Conservation (phyloP, 1,284 basidiomycete genomes). For the Ganoderma multipileum region DNA sequence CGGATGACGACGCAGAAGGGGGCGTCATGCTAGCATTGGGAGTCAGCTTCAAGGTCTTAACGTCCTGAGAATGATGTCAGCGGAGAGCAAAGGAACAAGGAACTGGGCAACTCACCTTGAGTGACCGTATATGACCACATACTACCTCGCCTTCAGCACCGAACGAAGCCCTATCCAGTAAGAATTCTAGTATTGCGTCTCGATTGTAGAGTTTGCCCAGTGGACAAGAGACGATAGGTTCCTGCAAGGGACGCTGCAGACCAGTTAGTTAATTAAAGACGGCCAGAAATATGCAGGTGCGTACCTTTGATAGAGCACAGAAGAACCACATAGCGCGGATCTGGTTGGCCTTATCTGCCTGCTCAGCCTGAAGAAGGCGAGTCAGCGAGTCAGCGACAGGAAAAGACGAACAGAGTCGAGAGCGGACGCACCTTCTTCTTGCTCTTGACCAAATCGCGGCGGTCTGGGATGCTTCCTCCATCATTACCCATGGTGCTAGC, state of each 20-base stretch:
- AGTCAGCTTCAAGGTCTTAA: conserved; percentile 83
- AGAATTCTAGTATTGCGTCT: conserved; percentile 87
- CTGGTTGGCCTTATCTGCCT: conserved; percentile 87
- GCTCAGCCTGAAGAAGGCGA: conserved; percentile 59
- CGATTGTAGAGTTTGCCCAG: conserved; percentile 95
- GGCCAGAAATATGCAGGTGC: conserved; percentile 21
- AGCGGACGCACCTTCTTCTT: conserved; percentile 66
- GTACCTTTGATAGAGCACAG: conserved; percentile 91
- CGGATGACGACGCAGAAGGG: conserved; percentile 41
- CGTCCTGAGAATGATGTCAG: conserved; percentile 62
- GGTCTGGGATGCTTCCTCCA: conserved; percentile 86
- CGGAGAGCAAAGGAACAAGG: neutral
- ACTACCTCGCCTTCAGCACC: conserved; percentile 82
- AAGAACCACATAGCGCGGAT: conserved; percentile 88
- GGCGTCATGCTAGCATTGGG: conserved; percentile 63
- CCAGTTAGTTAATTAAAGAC: conserved; percentile 2
- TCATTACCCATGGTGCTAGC: conserved; percentile 75
- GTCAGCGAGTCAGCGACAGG: neutral
- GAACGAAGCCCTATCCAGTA: conserved; percentile 79
- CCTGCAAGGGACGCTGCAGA: conserved; percentile 75
- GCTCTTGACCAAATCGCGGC: conserved; percentile 77
- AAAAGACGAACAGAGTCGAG: neutral
- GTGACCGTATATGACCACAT: conserved; percentile 85
- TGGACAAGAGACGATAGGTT: conserved; percentile 88
- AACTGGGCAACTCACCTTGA: conserved; percentile 70